Conservation (phyloP, 257 asterid species). For the Eucommia ulmoides region DNA sequence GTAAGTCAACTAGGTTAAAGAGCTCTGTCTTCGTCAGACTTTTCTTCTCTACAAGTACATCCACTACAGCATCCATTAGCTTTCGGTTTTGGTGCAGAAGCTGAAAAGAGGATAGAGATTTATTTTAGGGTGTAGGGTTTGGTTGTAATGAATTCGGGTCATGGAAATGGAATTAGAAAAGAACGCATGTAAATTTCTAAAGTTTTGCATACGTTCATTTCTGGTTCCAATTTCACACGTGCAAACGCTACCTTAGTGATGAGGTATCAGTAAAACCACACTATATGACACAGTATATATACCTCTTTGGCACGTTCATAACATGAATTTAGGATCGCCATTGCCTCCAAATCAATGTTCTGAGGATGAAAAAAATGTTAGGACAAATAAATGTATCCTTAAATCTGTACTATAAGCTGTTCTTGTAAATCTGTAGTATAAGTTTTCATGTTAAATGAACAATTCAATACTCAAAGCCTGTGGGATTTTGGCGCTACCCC, state of each 20-base stretch:
- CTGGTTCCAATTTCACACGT: too few species aligned
- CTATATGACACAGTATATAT: too few species aligned
- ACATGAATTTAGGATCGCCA: slow-evolving; percentile 42
- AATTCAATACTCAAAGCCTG: neutral
- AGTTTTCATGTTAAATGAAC: neutral
- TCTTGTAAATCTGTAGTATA: neutral
- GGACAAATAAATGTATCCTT: neutral
- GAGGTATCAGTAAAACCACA: too few species aligned
- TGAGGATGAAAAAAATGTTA: slow-evolving; percentile 17
- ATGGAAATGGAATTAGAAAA: too few species aligned
- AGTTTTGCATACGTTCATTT: too few species aligned
- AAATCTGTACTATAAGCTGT: neutral
- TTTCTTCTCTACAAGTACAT: slow-evolving; percentile 58
- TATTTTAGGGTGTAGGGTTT: neutral
- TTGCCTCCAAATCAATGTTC: slow-evolving; percentile 79
- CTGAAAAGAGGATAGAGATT: slow-evolving; percentile 15
- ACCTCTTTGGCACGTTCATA: slow-evolving; percentile 81
- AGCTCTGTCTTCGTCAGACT: slow-evolving; percentile 71
- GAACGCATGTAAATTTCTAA: too few species aligned
- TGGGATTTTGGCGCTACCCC: neutral
- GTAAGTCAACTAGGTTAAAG: slow-evolving; percentile 48
- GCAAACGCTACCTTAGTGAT: too few species aligned
- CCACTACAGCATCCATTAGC: slow-evolving; percentile 70
- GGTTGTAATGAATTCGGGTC: too few species aligned
- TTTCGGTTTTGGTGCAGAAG: slow-evolving; percentile 49